A percentile compares a stretch with the other conserved stretches of the same genome.
phyloP scores from a whole-genome alignment of 176 grass and related monocot genomes.

The Lolium multiflorum region DNA sequence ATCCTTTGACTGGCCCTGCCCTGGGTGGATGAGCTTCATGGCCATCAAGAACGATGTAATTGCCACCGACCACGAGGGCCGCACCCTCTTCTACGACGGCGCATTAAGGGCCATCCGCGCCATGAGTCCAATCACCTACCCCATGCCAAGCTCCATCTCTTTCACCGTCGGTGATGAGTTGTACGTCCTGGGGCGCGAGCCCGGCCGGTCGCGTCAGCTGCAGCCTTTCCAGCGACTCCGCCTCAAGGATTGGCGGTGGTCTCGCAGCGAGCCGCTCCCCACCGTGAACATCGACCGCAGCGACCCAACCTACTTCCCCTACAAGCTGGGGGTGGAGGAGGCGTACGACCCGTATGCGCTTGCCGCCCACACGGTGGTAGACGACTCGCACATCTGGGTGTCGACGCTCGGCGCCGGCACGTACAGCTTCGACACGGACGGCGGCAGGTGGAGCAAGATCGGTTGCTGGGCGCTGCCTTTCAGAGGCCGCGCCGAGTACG shows the following conservation, averaged over 20 bases:
- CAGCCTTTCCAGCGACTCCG: not conserved
- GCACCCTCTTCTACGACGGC: no score
- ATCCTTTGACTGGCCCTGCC: not conserved
- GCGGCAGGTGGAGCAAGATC: not conserved
- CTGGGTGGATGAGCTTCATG: not conserved
- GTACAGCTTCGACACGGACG: not conserved
- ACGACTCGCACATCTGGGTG: not conserved
- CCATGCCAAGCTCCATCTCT: not conserved
- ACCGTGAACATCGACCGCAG: no score
- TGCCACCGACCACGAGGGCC: no score
- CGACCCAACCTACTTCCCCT: not conserved
- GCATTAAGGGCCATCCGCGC: no score
- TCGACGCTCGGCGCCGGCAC: not conserved
- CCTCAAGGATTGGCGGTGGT: not conserved
- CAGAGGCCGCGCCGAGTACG: not conserved
- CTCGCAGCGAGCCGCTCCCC: not conserved
- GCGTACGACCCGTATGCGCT: not conserved
- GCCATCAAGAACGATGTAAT: no score
- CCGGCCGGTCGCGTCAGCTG: not conserved
- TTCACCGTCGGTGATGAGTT: not conserved
- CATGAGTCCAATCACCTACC: not conserved
- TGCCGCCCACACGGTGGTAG: not conserved
- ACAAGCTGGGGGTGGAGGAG: not conserved
- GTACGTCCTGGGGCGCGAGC: not conserved
- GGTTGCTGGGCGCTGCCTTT: not conserved